These are phyloP conservation scores for Trypanosomatidae sp. DNA, from an alignment of 208 protist genomes.

Conservation along the genomic window DNA sequence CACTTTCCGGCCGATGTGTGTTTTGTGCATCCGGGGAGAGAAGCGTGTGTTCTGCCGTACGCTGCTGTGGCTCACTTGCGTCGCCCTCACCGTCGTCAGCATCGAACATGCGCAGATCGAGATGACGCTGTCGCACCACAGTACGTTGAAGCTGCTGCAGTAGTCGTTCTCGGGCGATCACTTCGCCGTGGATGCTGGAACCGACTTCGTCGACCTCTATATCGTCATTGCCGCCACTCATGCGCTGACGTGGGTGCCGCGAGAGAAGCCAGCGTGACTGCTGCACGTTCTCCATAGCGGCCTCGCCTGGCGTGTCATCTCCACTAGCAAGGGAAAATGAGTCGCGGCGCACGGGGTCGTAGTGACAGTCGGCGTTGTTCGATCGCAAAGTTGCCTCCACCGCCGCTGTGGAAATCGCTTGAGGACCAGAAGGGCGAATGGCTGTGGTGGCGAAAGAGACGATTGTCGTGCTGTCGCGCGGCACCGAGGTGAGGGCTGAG, in stretches of 20 bases:
- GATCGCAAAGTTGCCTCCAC: neutral
- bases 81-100: neutral
- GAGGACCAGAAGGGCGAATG: slow-evolving; percentile 12
- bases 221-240: neutral
- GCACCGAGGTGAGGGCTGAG: slow-evolving; percentile 4
- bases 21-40: neutral
- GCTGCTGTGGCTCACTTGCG: neutral
- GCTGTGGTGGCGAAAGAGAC: slow-evolving; percentile 16
- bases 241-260: neutral
- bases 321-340: neutral
- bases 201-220: neutral
- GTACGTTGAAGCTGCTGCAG: slow-evolving; percentile 1
- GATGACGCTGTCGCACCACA: slow-evolving; percentile 1
- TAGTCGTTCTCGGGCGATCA: neutral
- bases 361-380: neutral
- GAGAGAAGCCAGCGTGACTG: neutral
- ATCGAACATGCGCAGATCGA: neutral
- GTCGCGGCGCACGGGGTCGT: neutral
- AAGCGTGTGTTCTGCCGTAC: neutral
- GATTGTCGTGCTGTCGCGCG: slow-evolving; percentile 6
- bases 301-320: neutral
- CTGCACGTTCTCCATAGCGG: neutral
- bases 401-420: neutral
- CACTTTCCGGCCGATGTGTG: neutral
- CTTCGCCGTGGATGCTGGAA: neutral